Percentiles rank a stretch among this genome's conserved stretches.
phyloP scores from a whole-genome alignment of 1,284 basidiomycete species.

The Pyrrhoderma noxium region DNA sequence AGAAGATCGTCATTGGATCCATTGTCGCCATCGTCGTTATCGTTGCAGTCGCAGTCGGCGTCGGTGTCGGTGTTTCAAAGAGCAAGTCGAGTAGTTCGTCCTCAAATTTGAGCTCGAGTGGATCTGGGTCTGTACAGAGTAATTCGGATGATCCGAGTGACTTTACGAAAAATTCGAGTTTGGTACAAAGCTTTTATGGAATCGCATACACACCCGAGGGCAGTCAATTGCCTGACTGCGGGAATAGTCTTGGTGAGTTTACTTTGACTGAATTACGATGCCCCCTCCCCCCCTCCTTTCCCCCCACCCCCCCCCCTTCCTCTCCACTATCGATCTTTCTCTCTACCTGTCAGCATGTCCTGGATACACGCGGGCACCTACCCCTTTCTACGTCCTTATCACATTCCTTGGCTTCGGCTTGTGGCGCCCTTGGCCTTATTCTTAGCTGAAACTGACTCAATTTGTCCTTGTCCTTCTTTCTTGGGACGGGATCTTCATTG shows the following conservation, averaged over 20 bases:
- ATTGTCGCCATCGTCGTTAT: slow-evolving; percentile 36
- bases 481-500: neutral
- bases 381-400: too few relatives aligned
- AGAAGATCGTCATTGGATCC: slow-evolving; percentile 38
- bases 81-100: slow-evolving; percentile 32
- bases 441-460: neutral
- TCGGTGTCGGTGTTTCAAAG: slow-evolving; percentile 48
- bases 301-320: too few relatives aligned
- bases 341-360: too few relatives aligned
- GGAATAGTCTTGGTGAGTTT: slow-evolving; percentile 38
- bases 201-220: slow-evolving; percentile 69
- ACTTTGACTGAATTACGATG: neutral
- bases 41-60: slow-evolving; percentile 42
- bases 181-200: slow-evolving; percentile 63
- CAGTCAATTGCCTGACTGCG: slow-evolving; percentile 43
- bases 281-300: too few relatives aligned
- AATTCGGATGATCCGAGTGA: slow-evolving; percentile 47
- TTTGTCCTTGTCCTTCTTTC: neutral
- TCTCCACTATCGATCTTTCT: too few relatives aligned
- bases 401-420: slow-evolving; percentile 1
- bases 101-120: slow-evolving; percentile 22
- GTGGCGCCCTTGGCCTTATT: slow-evolving; percentile 5
- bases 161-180: slow-evolving; percentile 52
- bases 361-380: too few relatives aligned
- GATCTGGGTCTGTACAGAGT: neutral